Base-by-base conservation (phyloP, 2,329 filamentous ascomycete species). In the Pezicula neosporulosa region DNA sequence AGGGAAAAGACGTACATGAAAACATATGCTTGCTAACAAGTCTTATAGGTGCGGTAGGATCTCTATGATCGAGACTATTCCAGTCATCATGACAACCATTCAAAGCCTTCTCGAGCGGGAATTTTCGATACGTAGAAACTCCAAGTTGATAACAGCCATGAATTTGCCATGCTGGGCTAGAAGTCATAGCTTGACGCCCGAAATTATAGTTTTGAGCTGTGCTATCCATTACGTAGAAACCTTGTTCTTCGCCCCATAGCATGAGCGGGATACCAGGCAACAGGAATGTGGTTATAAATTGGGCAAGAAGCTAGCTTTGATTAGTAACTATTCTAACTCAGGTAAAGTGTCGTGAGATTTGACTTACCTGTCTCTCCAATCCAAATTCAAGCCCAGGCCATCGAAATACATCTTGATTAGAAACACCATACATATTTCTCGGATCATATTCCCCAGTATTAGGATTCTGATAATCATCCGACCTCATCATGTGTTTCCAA, bases 181-280 rank as follows among this genome's bases (percentile, higher is more conserved):
- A 75, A 7, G 78, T 77, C 76, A 86, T 85, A 2, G 83, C 69
- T 62, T 82, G 79, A 56, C 83, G 77, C 18, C 83, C 83, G 61
- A 81, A 86, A 41, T 86, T 75, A 60, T 86, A 86, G 60, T 86
- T 85, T 50, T 70, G 69, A 5, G 82, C 82, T 1, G 81, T 83
- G 54, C 78, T 83, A 62, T 86, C 83, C 2, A 86, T 67, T 1
- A 83, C 70, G 58, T 86, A 85, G 55, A 82, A 76, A 19, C 16
- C 77, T 64, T 86, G 83, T 61, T 86, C 83, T 60, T 86, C 83
- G 13, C 83, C 82, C 78, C 81, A 86, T n/a, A 78, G 70, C 19
- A 83, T 66, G 15, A 82, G 63, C 1, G 82, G 79, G 28, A 83
- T 80, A 13, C 82, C 82, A 1, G 82, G 82, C 62, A 85, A 72